Evolutionary conservation across 352 stramenopile species (phyloP), one percentile per base, ranked within the genome.

Genomic region (Globisporangium canariense): DNA sequence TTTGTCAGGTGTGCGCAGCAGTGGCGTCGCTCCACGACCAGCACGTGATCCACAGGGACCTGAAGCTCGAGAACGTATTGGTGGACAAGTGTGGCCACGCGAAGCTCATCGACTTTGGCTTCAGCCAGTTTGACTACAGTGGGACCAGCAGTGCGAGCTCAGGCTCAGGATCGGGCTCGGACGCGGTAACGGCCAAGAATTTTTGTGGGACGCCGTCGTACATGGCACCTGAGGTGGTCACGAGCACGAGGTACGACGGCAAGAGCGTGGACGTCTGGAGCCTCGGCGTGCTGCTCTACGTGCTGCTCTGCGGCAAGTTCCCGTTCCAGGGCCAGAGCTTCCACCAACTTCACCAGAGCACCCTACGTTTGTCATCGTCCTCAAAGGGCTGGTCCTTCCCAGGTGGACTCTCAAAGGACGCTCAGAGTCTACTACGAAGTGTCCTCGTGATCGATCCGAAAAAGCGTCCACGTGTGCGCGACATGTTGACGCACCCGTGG

Each of bases 271-370:
- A 88, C 52, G 53, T 87, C 6, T 88, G 79, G 79, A 80, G 69
- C 28, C 71, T 88, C 14, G 79, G 91, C 18, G 89, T 84, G 30
- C 45, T 88, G 7, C 62, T 88, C 2, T 87, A 77, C 51, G 45
- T 84, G 30, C 58, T 88, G 50, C 58, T 88, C 1, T 82, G 71
- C 6, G 78, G 76, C 7, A 67, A 68, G 11, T 79, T 81, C 28
- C 78, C 78, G n/a, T 99, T 98, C 71, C 97, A 98, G 64, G 73
- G 67, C 16, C 34, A 54, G 10, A 92, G 76, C n/a, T 61, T 89
- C 34, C 67, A 74, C 11, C 71, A 84, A 11, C 58, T 84, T 10
- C 80, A 82, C 64, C 64, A 74, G 49, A 75, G 71, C 10, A 80
- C 80, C 49, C 67, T 72, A 13, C 43, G 18, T 20, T 16, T 49